A percentile compares a stretch with the other conserved stretches of the same genome.
Evolutionary conservation across 305 asterid genomes (phyloP).

Genomic region (Vinca major): DNA sequence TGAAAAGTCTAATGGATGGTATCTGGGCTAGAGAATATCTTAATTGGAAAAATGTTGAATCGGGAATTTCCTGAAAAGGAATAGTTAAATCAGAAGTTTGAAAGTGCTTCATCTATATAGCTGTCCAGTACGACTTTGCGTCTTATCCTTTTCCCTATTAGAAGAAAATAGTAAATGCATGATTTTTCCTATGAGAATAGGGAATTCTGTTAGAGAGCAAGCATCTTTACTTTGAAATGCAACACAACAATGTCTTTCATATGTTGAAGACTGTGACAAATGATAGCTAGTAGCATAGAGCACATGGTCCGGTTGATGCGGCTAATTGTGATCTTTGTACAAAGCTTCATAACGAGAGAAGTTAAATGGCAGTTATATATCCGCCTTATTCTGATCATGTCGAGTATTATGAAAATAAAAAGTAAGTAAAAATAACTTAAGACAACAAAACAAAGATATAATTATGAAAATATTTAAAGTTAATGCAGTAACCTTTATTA

Average conservation of each 20-base stretch:
- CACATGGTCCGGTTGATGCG: not conserved
- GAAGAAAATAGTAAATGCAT: not conserved
- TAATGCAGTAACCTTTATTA: no score
- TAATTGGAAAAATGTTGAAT: not conserved
- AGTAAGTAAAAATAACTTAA: no score
- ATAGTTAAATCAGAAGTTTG: not conserved
- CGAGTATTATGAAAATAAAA: no score
- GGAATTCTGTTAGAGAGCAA: not conserved
- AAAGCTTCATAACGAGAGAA: not conserved
- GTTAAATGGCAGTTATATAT: no score
- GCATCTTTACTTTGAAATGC: not conserved
- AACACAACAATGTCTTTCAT: not conserved
- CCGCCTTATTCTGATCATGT: slow-evolving; percentile 14
- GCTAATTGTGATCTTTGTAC: not conserved
- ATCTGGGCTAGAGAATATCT: not conserved
- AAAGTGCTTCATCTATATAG: not conserved
- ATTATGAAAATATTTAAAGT: no score
- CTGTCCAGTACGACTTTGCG: not conserved
- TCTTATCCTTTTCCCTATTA: not conserved
- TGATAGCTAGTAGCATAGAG: not conserved
- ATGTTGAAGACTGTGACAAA: not conserved
- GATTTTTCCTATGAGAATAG: not conserved
- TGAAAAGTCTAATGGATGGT: not conserved
- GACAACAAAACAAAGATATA: no score
- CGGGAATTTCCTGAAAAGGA: not conserved